Conservation (phyloP, 208 protist genomes). For the Naegleria lovaniensis region DNA sequence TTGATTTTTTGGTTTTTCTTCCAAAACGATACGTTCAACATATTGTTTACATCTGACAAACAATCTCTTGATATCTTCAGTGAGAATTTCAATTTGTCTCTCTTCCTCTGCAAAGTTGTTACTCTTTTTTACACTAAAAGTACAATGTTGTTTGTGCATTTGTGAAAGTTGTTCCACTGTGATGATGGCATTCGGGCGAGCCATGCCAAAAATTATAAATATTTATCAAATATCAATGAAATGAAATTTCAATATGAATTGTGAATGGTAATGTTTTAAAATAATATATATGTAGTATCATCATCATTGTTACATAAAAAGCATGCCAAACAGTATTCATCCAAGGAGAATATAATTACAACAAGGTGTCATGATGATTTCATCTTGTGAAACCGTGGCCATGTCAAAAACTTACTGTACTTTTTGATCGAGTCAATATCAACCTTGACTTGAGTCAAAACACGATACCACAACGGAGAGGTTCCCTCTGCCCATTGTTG, state of each 20-base stretch:
- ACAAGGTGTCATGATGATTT: too few species aligned
- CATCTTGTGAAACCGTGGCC: too few species aligned
- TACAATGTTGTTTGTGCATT: slow-evolving; percentile 13
- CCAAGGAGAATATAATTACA: too few species aligned
- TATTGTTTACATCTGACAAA: not conserved
- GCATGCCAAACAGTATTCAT: too few species aligned
- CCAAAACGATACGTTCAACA: not conserved
- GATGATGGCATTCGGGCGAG: too few species aligned
- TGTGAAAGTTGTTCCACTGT: not conserved
- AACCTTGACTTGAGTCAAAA: not conserved
- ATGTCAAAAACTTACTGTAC: not conserved
- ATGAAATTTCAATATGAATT: too few species aligned
- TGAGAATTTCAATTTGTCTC: slow-evolving; percentile 13
- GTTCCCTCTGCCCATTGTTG: not conserved
- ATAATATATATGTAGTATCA: too few species aligned
- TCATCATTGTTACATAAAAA: too few species aligned
- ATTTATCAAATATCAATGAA: too few species aligned
- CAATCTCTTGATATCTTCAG: slow-evolving; percentile 8
- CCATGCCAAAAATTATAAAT: too few species aligned
- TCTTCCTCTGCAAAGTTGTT: not conserved
- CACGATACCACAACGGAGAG: not conserved
- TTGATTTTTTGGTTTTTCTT: not conserved
- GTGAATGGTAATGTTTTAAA: too few species aligned
- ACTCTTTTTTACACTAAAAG: not conserved
- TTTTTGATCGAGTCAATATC: not conserved